Evolutionary conservation across 306 rosid species (phyloP).

Genomic region (Pyrus communis): DNA sequence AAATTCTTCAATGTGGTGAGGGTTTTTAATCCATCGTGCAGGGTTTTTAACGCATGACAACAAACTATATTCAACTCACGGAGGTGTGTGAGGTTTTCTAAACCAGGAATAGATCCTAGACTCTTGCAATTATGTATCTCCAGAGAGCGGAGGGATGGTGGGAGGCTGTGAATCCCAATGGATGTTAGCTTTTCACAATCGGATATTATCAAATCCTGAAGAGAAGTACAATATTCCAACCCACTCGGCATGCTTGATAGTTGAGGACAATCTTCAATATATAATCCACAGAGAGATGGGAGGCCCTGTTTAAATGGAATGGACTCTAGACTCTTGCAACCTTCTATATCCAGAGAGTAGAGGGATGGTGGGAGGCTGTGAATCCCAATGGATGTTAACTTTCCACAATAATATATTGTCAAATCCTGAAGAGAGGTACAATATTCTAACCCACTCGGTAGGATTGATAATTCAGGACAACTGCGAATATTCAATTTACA

Average conservation of each 20-base stretch:
- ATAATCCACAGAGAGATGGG: background rate
- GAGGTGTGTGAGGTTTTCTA: background rate
- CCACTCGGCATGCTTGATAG: background rate
- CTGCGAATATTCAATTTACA: rapidly evolving
- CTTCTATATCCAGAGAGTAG: rapidly evolving
- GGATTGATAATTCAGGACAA: background rate
- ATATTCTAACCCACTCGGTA: too few relatives aligned
- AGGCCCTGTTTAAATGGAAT: too few relatives aligned
- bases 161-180: background rate
- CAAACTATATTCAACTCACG: rapidly evolving
- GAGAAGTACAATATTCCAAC: background rate
- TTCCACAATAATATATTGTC: rapidly evolving
- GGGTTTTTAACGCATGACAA: background rate
- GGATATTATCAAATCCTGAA: rapidly evolving
- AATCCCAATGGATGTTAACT: background rate
- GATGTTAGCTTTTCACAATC: background rate
- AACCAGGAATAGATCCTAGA: background rate
- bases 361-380: background rate
- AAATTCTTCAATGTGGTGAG: background rate
- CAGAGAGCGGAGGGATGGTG: background rate
- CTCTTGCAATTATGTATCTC: too few relatives aligned
- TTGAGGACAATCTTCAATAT: rapidly evolving
- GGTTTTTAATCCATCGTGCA: background rate
- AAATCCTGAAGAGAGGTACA: background rate
- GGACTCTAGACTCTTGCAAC: too few relatives aligned